These are phyloP conservation scores for Geotrichum histeridarum DNA, from an alignment of 1,139 yeast genomes.

Conservation along the genomic window DNA sequence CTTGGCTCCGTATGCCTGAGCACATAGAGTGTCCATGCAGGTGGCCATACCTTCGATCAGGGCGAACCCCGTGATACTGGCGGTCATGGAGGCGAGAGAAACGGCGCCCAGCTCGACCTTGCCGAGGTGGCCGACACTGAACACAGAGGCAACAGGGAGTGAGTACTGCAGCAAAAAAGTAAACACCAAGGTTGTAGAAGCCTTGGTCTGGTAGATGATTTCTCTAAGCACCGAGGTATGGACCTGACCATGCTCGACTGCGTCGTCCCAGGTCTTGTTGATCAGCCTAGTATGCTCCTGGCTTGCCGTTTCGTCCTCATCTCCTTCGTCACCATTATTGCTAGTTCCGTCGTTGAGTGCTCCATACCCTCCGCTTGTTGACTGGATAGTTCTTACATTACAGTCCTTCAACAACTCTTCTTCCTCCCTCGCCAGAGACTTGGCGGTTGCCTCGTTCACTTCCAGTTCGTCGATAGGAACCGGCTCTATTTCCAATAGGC, in stretches of 20 bases:
- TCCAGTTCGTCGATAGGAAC: constrained; percentile 14
- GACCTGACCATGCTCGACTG: constrained; percentile 41
- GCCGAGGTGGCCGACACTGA: constrained; percentile 78
- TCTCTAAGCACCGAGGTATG: constrained; percentile 46
- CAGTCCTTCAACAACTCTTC: neutral
- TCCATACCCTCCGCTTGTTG: neutral
- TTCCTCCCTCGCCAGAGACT: neutral
- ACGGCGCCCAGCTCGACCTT: constrained; percentile 71
- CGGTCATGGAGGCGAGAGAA: constrained; percentile 82
- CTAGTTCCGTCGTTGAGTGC: neutral
- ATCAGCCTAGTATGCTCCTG: constrained; percentile 28
- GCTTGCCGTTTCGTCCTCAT: neutral
- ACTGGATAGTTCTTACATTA: neutral
- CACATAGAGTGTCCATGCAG: constrained; percentile 79
- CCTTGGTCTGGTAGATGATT: constrained; percentile 29
- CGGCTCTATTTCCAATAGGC: neutral
- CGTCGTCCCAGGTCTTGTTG: constrained; percentile 35
- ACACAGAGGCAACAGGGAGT: constrained; percentile 75
- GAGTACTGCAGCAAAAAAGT: constrained; percentile 81
- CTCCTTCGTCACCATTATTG: neutral
- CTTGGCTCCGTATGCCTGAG: constrained; percentile 56
- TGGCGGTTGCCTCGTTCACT: neutral
- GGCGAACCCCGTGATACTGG: constrained; percentile 72
- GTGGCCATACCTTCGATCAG: constrained; percentile 86
- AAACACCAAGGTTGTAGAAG: constrained; percentile 37